phyloP scores from a whole-genome alignment of 108 stramenopile species.

The Cyclotella sp. region DNA sequence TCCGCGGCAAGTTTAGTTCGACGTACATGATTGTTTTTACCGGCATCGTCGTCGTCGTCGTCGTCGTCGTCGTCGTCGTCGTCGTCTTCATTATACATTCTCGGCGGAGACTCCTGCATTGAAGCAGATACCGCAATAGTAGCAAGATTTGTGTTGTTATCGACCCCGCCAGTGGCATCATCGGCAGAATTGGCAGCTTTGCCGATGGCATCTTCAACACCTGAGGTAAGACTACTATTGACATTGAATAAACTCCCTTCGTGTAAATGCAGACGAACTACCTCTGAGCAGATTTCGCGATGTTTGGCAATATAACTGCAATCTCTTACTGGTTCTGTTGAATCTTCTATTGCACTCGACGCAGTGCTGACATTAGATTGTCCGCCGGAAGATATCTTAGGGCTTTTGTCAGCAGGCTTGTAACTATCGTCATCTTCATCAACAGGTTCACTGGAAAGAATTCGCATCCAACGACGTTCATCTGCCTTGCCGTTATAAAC shows the following conservation, averaged over 20 bases:
- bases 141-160: too few relatives aligned
- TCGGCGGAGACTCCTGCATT: too few relatives aligned
- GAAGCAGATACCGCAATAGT: too few relatives aligned
- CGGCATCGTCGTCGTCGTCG: too few relatives aligned
- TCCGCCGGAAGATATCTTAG: background rate
- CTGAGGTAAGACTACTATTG: background rate
- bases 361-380: too few relatives aligned
- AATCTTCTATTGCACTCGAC: background rate
- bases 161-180: too few relatives aligned
- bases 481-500: background rate
- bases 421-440: background rate
- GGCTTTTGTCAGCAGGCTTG: background rate
- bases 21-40: too few relatives aligned
- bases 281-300: slow-evolving; percentile 8
- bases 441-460: too few relatives aligned
- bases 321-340: background rate
- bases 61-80: too few relatives aligned
- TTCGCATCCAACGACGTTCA: background rate
- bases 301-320: slow-evolving; percentile 8
- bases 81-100: too few relatives aligned
- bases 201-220: background rate
- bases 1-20: too few relatives aligned
- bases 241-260: background rate
- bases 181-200: background rate
- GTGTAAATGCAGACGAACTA: background rate